Conservation (phyloP, 176 grass and related monocot genomes). For the Olyra latifolia region DNA sequence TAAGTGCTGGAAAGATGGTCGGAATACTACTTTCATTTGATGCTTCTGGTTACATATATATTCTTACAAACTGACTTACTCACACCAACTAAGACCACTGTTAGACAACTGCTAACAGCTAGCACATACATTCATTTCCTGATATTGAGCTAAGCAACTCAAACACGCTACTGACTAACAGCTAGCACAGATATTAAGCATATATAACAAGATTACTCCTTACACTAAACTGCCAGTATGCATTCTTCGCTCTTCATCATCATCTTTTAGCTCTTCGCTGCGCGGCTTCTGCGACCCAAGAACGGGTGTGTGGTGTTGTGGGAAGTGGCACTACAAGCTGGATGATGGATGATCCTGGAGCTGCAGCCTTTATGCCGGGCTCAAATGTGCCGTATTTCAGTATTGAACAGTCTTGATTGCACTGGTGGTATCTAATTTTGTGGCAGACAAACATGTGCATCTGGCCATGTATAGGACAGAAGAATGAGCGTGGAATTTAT, state of each 20-base stretch:
- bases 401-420: not conserved
- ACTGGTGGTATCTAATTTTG: not conserved
- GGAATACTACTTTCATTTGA: too few species aligned
- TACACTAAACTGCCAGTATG: not conserved
- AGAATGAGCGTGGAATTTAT: slow-evolving; percentile 19
- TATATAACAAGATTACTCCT: too few species aligned
- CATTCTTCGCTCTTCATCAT: not conserved
- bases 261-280: not conserved
- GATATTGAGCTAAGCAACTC: too few species aligned
- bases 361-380: not conserved
- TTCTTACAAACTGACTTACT: too few species aligned
- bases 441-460: not conserved
- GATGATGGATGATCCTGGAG: not conserved
- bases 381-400: not conserved
- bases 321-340: not conserved
- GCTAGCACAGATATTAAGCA: too few species aligned
- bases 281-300: not conserved
- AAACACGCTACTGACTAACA: too few species aligned
- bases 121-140: too few species aligned
- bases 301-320: not conserved
- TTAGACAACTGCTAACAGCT: too few species aligned
- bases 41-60: too few species aligned
- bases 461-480: not conserved
- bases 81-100: too few species aligned
- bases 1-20: too few species aligned